Evolutionary conservation across 2,329 filamentous ascomycete species (phyloP), one percentile per base, ranked within the genome.

Genomic region (Epichloe amarillans): DNA sequence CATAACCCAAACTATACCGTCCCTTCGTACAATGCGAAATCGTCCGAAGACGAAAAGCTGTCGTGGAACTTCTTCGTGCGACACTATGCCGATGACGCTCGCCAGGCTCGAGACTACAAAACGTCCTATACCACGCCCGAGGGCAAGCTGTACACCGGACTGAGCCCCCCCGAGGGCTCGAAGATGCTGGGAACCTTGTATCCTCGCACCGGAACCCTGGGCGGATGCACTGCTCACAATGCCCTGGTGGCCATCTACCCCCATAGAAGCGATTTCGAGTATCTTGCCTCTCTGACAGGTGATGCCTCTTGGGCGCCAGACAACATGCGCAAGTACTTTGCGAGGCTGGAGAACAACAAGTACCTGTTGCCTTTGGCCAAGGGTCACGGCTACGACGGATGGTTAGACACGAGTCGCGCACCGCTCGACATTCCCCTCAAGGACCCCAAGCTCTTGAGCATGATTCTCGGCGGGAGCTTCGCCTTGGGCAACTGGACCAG

Each of bases 11-110:
- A 77, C 58, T 73, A 77, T 54, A 71, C 74, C 10, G 71, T 80
- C 5, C 78, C 80, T 6, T 72, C 76, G 2, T 72, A 45, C 47
- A 53, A 53, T 21, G 45, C 49, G 6, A 38, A 38, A 15, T 71
- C 74, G 2, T 78, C 75, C 11, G 76, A 82, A 57, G 75, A 82
- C 53, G 68, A 69, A 23, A 69, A 71, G 17, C 70, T 80, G 56
- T 66, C 71, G 44, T 84, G 80, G 80, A 75, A 81, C 61, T 83
- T 77, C 64, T 84, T 76, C 55, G 76, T 82, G n/a, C 72, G 72
- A 44, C 80, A 83, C 61, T 83, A 82, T 58, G 67, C 70, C 8
- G 72, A 82, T 53, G 65, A 76, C 43, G 62, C 64, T 21, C 69
- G 74, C 38, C 75, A 80, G 55, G 68, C 72, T 21, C 67, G 69